Percentiles rank a stretch among this genome's conserved stretches.
Conservation (phyloP, 169 alveolate species). For the Plasmodium relictum region DNA sequence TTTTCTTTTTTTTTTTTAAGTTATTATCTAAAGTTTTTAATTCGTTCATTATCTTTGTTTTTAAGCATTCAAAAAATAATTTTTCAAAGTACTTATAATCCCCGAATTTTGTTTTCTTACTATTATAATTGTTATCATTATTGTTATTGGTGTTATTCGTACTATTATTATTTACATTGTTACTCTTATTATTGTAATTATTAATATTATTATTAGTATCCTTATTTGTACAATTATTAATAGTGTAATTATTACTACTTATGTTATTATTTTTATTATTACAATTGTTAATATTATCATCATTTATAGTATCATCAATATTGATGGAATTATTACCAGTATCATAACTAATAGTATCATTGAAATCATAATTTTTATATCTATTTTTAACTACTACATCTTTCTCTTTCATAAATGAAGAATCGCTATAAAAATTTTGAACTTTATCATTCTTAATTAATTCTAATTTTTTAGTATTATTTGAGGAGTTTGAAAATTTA, state of each 20-base stretch:
- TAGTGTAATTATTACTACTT: background rate
- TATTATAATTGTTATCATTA: background rate
- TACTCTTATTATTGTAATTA: background rate
- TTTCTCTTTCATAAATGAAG: background rate
- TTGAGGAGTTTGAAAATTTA: no score
- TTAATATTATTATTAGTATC: background rate
- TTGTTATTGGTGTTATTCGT: background rate
- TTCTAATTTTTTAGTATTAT: no score
- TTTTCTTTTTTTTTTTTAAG: conserved; percentile 41
- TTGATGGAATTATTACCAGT: background rate
- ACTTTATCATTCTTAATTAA: no score
- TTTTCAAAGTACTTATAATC: conserved; percentile 53
- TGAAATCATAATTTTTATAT: background rate
- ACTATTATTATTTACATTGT: background rate
- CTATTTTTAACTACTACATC: background rate
- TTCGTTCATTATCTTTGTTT: conserved; percentile 48
- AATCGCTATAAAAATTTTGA: no score
- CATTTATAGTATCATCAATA: background rate
- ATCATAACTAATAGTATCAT: background rate
- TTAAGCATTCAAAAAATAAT: conserved; percentile 50
- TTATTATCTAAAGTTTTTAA: conserved; percentile 56
- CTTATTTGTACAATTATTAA: no score
- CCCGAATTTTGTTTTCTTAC: conserved; percentile 2
- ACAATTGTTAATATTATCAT: background rate
- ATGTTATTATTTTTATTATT: background rate